Conservation (phyloP, 192 early-diverging fungal genomes). For the Backusella sp. region DNA sequence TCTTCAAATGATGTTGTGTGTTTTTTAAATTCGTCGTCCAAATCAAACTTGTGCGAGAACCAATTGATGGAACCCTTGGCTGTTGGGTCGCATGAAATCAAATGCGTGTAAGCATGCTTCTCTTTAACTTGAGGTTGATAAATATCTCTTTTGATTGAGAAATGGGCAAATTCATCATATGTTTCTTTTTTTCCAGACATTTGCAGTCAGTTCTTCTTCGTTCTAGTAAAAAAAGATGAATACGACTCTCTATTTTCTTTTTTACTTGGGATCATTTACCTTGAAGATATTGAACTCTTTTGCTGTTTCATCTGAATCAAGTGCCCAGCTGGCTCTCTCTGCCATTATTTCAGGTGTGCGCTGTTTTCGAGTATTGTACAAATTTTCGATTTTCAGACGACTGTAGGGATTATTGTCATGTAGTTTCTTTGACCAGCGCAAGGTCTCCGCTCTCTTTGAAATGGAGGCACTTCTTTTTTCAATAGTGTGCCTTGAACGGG, state of each 20-base stretch:
- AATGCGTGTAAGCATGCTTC: conserved; percentile 1
- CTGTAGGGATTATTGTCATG: not conserved
- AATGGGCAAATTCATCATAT: not conserved
- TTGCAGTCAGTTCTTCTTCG: too few species aligned
- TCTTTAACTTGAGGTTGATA: not conserved
- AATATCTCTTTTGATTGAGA: not conserved
- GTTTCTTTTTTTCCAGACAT: not conserved
- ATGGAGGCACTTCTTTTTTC: not conserved
- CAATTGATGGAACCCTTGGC: conserved; percentile 3
- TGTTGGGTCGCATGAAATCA: not conserved
- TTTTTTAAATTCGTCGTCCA: not conserved
- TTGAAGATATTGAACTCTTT: too few species aligned
- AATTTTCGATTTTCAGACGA: not conserved
- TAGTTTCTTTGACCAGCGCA: not conserved
- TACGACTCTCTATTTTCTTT: too few species aligned
- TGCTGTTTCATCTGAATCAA: not conserved
- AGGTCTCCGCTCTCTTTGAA: accelerated
- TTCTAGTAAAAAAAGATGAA: not conserved
- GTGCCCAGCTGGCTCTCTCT: not conserved
- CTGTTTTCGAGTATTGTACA: not conserved
- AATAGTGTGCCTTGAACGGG: not conserved
- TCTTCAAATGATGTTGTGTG: not conserved
- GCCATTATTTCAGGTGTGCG: not conserved
- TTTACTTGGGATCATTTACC: too few species aligned
- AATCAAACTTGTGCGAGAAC: conserved; percentile 19